These are phyloP conservation scores for Paraphoma chrysanthemicola DNA, from an alignment of 2,329 filamentous ascomycete genomes.

Conservation along the genomic window DNA sequence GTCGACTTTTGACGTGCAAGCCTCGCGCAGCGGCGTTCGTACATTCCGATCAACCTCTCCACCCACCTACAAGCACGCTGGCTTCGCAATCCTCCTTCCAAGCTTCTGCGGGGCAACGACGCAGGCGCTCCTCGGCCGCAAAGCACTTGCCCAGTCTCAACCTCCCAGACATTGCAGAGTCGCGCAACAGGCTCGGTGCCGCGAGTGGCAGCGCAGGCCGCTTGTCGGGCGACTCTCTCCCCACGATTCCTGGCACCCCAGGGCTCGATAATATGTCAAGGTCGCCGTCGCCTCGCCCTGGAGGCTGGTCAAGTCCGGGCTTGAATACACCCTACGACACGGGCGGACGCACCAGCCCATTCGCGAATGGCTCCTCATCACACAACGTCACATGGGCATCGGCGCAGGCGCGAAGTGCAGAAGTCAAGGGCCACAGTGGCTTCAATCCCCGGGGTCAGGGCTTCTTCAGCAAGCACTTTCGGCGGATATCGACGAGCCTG, in stretches of 20 bases:
- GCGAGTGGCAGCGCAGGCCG: slow-evolving; percentile 42
- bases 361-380: slow-evolving; percentile 56
- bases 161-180: slow-evolving; percentile 32
- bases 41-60: slow-evolving; percentile 31
- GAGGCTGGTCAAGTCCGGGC: slow-evolving; percentile 87
- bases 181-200: slow-evolving; percentile 36
- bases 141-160: slow-evolving; percentile 43
- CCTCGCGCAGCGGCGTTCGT: slow-evolving; percentile 28
- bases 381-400: slow-evolving; percentile 79
- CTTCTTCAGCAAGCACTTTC: slow-evolving; percentile 86
- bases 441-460: slow-evolving; percentile 83
- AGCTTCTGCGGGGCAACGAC: slow-evolving; percentile 48
- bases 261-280: slow-evolving; percentile 71
- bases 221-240: slow-evolving; percentile 42
- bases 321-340: slow-evolving; percentile 68
- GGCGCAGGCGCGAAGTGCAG: slow-evolving; percentile 77
- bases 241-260: slow-evolving; percentile 48
- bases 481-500: slow-evolving; percentile 78
- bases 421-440: slow-evolving; percentile 76
- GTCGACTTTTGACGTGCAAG: slow-evolving; percentile 20
- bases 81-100: slow-evolving; percentile 47
- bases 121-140: slow-evolving; percentile 49
- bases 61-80: slow-evolving; percentile 39
- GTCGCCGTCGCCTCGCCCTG: slow-evolving; percentile 84
- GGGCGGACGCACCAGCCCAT: slow-evolving; percentile 73